A percentile compares a stretch with the other conserved stretches of the same genome.
Conservation (phyloP, 768 basidiomycete genomes). For the Hericium erinaceus region DNA sequence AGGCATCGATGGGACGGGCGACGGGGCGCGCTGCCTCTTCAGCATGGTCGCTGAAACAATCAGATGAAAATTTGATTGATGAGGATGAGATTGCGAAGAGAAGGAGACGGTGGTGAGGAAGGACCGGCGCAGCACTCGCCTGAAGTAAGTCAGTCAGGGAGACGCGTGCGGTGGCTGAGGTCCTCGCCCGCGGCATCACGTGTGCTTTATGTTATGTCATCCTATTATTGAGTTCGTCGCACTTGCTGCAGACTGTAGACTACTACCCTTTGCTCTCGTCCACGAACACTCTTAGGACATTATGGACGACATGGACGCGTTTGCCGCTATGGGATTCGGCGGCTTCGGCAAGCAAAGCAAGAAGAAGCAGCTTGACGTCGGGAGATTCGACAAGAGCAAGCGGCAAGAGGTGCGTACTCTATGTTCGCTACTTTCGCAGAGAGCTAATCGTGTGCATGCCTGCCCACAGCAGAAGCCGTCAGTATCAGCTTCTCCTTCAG, state of each 20-base stretch:
- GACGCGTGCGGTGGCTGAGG: too few relatives aligned
- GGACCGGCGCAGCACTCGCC: too few relatives aligned
- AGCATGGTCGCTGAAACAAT: slow-evolving; percentile 6
- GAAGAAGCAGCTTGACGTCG: slow-evolving; percentile 61
- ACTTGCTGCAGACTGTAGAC: too few relatives aligned
- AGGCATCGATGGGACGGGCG: slow-evolving; percentile 9
- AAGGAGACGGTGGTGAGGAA: too few relatives aligned
- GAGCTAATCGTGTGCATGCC: too few relatives aligned
- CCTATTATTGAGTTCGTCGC: too few relatives aligned
- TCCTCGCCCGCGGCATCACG: too few relatives aligned
- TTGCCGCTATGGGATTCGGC: slow-evolving; percentile 76
- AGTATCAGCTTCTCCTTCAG: neutral
- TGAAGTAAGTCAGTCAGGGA: too few relatives aligned
- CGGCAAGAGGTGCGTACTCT: slow-evolving; percentile 29
- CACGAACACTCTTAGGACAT: neutral
- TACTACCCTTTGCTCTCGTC: too few relatives aligned
- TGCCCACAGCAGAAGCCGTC: too few relatives aligned
- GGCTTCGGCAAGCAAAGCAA: slow-evolving; percentile 72
- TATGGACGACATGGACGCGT: slow-evolving; percentile 59
- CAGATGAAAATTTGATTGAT: neutral
- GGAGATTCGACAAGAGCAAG: slow-evolving; percentile 72
- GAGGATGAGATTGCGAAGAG: neutral
- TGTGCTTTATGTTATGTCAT: too few relatives aligned
- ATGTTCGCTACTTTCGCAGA: neutral
- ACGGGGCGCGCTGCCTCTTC: slow-evolving; percentile 14